Conservation (phyloP, 129 eudicot species). For the Lonicera japonica region DNA sequence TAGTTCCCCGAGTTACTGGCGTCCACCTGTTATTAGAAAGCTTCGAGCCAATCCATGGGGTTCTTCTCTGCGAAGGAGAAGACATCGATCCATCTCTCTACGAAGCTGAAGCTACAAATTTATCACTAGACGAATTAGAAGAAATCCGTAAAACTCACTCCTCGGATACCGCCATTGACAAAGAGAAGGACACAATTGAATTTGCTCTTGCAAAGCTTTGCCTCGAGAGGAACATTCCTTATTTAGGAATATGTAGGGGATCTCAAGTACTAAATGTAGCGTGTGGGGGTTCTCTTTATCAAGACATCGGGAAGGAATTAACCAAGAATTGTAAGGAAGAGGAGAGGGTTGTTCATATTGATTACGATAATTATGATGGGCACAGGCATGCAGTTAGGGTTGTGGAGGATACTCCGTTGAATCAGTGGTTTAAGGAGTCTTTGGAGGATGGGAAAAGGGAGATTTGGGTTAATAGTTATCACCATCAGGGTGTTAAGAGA, state of each 20-base stretch:
- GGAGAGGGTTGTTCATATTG: conserved; percentile 57
- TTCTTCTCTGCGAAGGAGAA: conserved; percentile 95
- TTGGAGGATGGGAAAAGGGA: conserved; percentile 47
- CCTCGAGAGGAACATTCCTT: conserved; percentile 82
- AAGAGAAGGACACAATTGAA: conserved; percentile 83
- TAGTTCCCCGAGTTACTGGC: conserved; percentile 82
- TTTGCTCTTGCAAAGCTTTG: conserved; percentile 74
- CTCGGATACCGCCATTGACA: conserved; percentile 83
- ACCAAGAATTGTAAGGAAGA: conserved; percentile 20
- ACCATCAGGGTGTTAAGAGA: conserved; percentile 92
- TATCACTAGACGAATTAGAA: conserved; percentile 59
- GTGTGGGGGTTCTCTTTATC: conserved; percentile 85
- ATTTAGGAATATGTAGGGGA: conserved; percentile 86
- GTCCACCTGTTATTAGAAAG: conserved; percentile 70
- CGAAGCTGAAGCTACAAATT: conserved; percentile 30
- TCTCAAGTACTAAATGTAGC: conserved; percentile 91
- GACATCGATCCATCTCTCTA: conserved; percentile 86
- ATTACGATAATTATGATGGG: conserved; percentile 83
- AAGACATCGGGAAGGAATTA: conserved; percentile 70
- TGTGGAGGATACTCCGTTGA: conserved; percentile 61
- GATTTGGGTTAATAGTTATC: conserved; percentile 78
- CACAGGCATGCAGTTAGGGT: conserved; percentile 74
- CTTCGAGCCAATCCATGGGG: conserved; percentile 93
- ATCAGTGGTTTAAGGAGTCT: conserved; percentile 68
- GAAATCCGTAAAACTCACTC: conserved; percentile 58